These are phyloP conservation scores for Schizonepeta tenuifolia DNA, from an alignment of 257 asterid species.

Conservation along the genomic window DNA sequence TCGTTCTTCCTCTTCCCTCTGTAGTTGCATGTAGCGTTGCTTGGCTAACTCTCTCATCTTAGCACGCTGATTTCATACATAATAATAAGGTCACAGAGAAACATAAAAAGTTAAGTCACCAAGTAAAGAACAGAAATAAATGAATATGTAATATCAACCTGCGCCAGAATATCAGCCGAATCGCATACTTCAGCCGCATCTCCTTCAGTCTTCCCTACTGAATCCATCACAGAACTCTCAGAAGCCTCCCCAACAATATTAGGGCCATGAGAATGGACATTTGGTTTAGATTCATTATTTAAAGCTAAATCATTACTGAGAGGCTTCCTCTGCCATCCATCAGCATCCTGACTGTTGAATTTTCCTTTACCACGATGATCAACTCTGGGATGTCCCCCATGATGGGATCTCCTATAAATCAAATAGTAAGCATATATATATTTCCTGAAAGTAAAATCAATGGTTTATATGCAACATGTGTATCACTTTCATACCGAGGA, in stretches of 20 bases:
- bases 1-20: constrained; percentile 95
- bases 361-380: constrained; percentile 63
- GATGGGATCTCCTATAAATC: constrained; percentile 60
- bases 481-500: constrained; percentile 54
- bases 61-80: constrained; percentile 58
- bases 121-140: constrained; percentile 10
- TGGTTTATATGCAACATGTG: not conserved
- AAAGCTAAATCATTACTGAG: constrained; percentile 45
- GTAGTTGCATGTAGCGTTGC: constrained; percentile 78
- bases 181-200: constrained; percentile 57
- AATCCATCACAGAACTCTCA: constrained; percentile 39
- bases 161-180: constrained; percentile 72
- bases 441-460: not conserved
- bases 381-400: constrained; percentile 55
- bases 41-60: constrained; percentile 75
- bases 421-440: constrained; percentile 12
- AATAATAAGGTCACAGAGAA: constrained; percentile 32
- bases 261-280: constrained; percentile 38
- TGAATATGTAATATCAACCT: constrained; percentile 43
- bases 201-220: constrained; percentile 46
- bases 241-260: constrained; percentile 47
- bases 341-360: constrained; percentile 53
- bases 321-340: constrained; percentile 63
- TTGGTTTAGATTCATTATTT: constrained; percentile 40
- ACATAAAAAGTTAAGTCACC: not conserved